Conservation (phyloP, 1,284 basidiomycete genomes). For the Pascua guehoae region DNA sequence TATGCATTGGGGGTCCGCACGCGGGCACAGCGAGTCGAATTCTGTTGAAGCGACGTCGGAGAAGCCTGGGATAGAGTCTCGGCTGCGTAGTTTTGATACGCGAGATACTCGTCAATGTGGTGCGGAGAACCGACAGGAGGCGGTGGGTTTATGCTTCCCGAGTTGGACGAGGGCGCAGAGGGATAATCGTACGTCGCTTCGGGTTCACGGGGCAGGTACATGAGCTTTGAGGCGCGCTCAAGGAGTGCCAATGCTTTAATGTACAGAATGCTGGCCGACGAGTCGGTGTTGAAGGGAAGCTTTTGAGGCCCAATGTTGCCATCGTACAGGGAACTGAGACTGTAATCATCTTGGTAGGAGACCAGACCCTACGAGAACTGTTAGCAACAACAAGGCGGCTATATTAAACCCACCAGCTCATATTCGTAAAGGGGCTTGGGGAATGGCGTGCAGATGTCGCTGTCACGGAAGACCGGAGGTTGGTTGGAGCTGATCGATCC, state of each 20-base stretch:
- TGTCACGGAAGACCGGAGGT: conserved; percentile 29
- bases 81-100: conserved; percentile 15
- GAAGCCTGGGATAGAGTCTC: background rate
- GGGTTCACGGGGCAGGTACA: conserved; percentile 38
- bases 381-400: background rate
- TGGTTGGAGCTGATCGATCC: conserved; percentile 33
- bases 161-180: background rate
- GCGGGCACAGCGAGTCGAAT: conserved; percentile 12
- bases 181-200: conserved; percentile 1
- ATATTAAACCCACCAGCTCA: conserved; percentile 17
- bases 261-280: conserved; percentile 24
- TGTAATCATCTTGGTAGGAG: conserved; percentile 27
- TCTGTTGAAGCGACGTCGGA: background rate
- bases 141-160: background rate
- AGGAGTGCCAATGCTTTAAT: conserved; percentile 29
- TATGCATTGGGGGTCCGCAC: conserved; percentile 37
- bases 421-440: conserved; percentile 40
- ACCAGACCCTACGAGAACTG: conserved; percentile 19
- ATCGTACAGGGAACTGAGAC: conserved; percentile 22
- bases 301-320: conserved; percentile 1
- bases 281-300: conserved; percentile 22
- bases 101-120: conserved; percentile 30
- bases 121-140: background rate
- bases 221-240: conserved; percentile 37
- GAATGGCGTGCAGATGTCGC: conserved; percentile 36